phyloP scores from a whole-genome alignment of 257 asterid species.

The Avicennia marina region DNA sequence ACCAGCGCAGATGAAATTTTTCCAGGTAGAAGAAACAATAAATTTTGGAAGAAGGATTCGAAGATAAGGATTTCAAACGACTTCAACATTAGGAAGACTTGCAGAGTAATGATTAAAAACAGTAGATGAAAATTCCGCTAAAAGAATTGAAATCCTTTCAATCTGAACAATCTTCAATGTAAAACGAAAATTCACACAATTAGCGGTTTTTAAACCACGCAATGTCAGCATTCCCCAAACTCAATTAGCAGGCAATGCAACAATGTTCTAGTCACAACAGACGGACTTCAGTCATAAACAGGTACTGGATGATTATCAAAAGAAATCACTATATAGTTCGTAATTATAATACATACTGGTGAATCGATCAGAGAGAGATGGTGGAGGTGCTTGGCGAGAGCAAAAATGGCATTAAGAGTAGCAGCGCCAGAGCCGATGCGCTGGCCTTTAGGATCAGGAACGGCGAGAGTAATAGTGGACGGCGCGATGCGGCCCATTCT shows the following conservation, averaged over 20 bases:
- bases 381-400: conserved; percentile 56
- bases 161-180: too few relatives aligned
- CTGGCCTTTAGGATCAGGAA: conserved; percentile 83
- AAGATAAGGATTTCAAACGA: neutral
- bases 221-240: too few relatives aligned
- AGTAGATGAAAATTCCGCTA: neutral
- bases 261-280: too few relatives aligned
- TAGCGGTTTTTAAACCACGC: too few relatives aligned
- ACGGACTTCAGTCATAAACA: too few relatives aligned
- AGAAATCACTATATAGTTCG: conserved; percentile 7
- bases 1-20: too few relatives aligned
- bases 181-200: too few relatives aligned
- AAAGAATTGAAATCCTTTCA: neutral
- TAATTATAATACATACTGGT: conserved; percentile 19
- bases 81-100: neutral
- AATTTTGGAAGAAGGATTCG: neutral
- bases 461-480: conserved; percentile 74
- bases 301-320: too few relatives aligned
- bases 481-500: conserved; percentile 79
- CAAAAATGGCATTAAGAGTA: conserved; percentile 70
- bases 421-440: conserved; percentile 98
- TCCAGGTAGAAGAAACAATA: too few relatives aligned
- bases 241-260: too few relatives aligned
- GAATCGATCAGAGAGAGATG: conserved; percentile 20
- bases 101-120: neutral